These are phyloP conservation scores for Aspergillus conjunctus DNA, from an alignment of 495 filamentous ascomycete species.

Conservation along the genomic window DNA sequence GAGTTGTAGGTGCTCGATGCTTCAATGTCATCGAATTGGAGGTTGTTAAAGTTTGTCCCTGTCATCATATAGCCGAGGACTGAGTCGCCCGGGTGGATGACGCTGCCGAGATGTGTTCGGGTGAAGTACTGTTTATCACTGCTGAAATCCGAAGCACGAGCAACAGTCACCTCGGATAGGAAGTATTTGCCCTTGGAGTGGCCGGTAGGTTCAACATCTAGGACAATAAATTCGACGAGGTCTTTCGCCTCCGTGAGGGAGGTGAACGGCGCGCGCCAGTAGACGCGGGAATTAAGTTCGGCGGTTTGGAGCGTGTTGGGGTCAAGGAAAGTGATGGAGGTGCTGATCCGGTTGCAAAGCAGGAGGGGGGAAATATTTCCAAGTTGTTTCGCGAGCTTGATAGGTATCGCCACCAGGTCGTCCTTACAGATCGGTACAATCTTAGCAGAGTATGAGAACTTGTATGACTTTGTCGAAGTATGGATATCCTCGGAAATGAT, in stretches of 20 bases:
- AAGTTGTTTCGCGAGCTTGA: conserved; percentile 78
- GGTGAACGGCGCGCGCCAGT: conserved; percentile 86
- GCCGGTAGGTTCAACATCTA: conserved; percentile 88
- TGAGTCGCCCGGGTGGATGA: conserved; percentile 87
- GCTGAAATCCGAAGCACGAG: conserved; percentile 85
- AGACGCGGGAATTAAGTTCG: conserved; percentile 76
- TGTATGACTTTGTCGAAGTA: conserved; percentile 84
- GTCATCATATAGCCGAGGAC: conserved; percentile 88
- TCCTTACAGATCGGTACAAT: conserved; percentile 95
- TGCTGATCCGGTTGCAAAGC: conserved; percentile 88
- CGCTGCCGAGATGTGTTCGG: conserved; percentile 83
- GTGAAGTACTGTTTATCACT: conserved; percentile 82
- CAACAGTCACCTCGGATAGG: conserved; percentile 83
- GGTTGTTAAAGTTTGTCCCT: conserved; percentile 89
- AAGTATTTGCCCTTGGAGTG: conserved; percentile 76
- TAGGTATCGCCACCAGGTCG: conserved; percentile 87
- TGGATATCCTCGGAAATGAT: conserved; percentile 94
- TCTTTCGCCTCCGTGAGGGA: conserved; percentile 82
- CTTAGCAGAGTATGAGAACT: conserved; percentile 85
- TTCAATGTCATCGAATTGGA: conserved; percentile 77
- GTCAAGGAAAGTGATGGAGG: conserved; percentile 85
- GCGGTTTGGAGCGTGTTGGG: conserved; percentile 87
- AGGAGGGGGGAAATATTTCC: conserved; percentile 84
- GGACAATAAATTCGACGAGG: conserved; percentile 86
- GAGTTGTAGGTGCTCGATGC: conserved; percentile 65